Evolutionary conservation across 73 alveolate genomes (phyloP).

Genomic region (Paramecium sonneborni): DNA sequence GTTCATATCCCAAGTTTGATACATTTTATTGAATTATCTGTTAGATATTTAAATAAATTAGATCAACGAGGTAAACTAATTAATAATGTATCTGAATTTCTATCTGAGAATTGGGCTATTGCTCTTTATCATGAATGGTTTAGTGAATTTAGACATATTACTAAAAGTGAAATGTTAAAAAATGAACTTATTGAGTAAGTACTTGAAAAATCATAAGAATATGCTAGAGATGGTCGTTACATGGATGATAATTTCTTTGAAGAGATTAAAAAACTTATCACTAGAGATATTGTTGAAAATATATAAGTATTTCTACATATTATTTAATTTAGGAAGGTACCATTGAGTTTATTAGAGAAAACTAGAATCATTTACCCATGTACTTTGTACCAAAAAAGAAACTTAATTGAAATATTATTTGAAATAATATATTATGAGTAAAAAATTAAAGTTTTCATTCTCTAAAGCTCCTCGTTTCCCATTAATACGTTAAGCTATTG

Average conservation of each 20-base stretch:
- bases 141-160: constrained; percentile 94
- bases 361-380: constrained; percentile 92
- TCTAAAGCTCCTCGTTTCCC: not conserved
- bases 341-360: constrained; percentile 82
- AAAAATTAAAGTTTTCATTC: not conserved
- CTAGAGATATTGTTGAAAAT: constrained; percentile 70
- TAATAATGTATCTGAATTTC: constrained; percentile 94
- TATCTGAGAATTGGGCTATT: constrained; percentile 97
- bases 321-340: constrained; percentile 86
- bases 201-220: constrained; percentile 77
- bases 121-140: constrained; percentile 98
- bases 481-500: not conserved
- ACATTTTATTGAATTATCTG: constrained; percentile 96
- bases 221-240: constrained; percentile 81
- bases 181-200: constrained; percentile 73
- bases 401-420: not conserved
- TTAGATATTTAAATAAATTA: constrained; percentile 91
- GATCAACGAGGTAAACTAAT: constrained; percentile 89
- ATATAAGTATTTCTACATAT: constrained; percentile 52
- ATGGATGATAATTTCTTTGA: constrained; percentile 72
- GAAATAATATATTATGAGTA: not conserved
- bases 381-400: constrained; percentile 79
- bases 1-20: constrained; percentile 88
- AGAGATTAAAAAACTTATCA: constrained; percentile 74
- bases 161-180: constrained; percentile 81